Percentiles rank a stretch among this genome's conserved stretches.
These are phyloP conservation scores for Saprolegnia parasitica DNA, from an alignment of 352 stramenopile genomes.

Conservation along the genomic window DNA sequence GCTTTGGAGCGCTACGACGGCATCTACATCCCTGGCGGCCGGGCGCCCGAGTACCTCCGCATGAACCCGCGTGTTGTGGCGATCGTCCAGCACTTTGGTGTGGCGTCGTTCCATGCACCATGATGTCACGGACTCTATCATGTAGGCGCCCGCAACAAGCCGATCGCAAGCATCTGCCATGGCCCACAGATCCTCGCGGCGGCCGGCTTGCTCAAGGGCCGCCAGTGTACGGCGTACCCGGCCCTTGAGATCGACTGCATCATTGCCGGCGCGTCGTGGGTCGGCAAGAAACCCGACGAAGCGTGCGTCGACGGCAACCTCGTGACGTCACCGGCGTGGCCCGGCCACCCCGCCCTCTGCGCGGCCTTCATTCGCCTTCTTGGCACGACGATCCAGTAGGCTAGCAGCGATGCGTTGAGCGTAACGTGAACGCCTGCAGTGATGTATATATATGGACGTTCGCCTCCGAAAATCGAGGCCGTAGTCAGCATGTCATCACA, in stretches of 20 bases:
- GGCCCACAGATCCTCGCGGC: background rate
- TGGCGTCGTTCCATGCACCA: background rate
- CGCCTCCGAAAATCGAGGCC: too few relatives aligned
- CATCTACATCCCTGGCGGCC: background rate
- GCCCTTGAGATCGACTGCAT: background rate
- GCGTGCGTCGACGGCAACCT: background rate
- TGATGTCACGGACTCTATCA: too few relatives aligned
- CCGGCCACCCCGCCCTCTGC: background rate
- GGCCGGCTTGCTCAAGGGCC: background rate
- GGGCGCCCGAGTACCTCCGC: background rate
- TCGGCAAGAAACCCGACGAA: background rate
- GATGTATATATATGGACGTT: too few relatives aligned
- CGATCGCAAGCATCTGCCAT: background rate
- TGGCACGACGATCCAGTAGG: background rate
- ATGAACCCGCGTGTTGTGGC: background rate
- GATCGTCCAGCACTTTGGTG: background rate
- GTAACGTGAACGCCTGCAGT: too few relatives aligned
- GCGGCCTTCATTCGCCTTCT: background rate
- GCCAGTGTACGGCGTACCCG: background rate
- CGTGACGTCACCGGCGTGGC: background rate
- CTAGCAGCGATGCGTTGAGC: too few relatives aligned
- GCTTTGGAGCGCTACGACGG: background rate
- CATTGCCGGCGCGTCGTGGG: background rate
- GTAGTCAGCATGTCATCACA: too few relatives aligned
- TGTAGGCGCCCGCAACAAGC: background rate